A percentile compares a stretch with the other conserved stretches of the same genome.
These are phyloP conservation scores for Penicillium paradoxum DNA, from an alignment of 495 filamentous ascomycete genomes.

Conservation along the genomic window DNA sequence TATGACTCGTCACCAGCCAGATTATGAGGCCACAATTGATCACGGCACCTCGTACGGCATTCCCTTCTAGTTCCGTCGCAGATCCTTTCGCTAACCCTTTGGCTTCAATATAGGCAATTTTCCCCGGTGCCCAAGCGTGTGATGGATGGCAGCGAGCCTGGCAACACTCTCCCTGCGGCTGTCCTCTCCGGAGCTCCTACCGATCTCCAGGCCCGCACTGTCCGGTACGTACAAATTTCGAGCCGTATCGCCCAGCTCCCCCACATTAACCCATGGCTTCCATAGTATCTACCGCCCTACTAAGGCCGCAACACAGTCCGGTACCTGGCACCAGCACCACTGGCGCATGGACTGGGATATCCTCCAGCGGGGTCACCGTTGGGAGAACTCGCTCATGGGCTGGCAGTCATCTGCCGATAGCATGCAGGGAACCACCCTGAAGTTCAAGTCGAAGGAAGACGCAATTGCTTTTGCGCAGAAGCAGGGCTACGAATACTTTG, in stretches of 20 bases:
- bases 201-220: slow-evolving; percentile 87
- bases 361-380: slow-evolving; percentile 78
- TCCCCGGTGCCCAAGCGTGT: slow-evolving; percentile 83
- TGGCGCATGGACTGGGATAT: slow-evolving; percentile 99
- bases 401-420: slow-evolving; percentile 94
- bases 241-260: neutral
- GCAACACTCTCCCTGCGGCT: slow-evolving; percentile 67
- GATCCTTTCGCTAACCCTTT: slow-evolving; percentile 20
- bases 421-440: slow-evolving; percentile 86
- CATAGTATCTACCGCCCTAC: slow-evolving; percentile 79
- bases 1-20: slow-evolving; percentile 62
- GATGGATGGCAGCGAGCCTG: slow-evolving; percentile 87
- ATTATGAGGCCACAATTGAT: slow-evolving; percentile 73
- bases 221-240: slow-evolving; percentile 57
- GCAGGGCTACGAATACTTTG: slow-evolving; percentile 98
- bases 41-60: slow-evolving; percentile 70
- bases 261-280: slow-evolving; percentile 19
- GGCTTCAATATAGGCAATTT: slow-evolving; percentile 56
- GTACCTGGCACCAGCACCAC: slow-evolving; percentile 70
- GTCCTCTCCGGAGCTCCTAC: slow-evolving; percentile 88
- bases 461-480: slow-evolving; percentile 94
- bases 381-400: slow-evolving; percentile 97
- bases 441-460: slow-evolving; percentile 91
- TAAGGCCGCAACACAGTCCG: slow-evolving; percentile 93
- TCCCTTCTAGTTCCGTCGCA: slow-evolving; percentile 1